Evolutionary conservation across 192 early-diverging fungal genomes (phyloP), one percentile per base, ranked within the genome.

Genomic region (Gaertneriomyces semiglobifer): DNA sequence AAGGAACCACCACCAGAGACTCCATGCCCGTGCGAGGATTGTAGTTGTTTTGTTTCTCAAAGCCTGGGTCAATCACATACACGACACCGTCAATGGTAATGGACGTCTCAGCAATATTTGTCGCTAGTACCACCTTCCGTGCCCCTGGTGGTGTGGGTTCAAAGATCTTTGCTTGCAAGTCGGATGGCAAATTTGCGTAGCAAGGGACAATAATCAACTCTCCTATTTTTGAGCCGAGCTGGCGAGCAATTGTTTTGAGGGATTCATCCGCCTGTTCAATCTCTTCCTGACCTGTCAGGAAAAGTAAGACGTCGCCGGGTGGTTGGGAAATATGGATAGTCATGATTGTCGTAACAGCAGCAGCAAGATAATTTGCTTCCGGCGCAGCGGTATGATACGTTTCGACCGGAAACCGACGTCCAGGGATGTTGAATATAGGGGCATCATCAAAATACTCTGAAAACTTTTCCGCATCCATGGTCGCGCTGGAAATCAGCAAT

Each of bases 21-120:
- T 99, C 96, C 95, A 99, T 99, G 53, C 96, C 95, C 1, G 96
- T 86, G 58, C 93, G 90, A 53, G 96, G 90, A 73, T 99, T 95
- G 78, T 92, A 99, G 51, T 88, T 92, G 59, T 95, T 99, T 71
- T 95, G 94, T 74, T 99, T 99, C 66, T 86, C 88, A 73, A 92
- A 99, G 39, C 96, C 96, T 40, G 90, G 86, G 73, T 99, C 96
- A 16, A 99, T 88, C 7, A 99, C 96, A 70, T 95, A 99, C 39
- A 89, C 88, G 53, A 99, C 88, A 56, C 96, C 96, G 74, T 99
- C 96, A 59, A 99, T 94, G 0, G 96, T 99, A 63, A 99, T 89
- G 60, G 91, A 93, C 4, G 96, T 99, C 80, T 99, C 96, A 38
- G 96, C 96, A 74, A 99, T 96, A 79, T 99, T 99, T 5, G 96